Percentiles rank a stretch among this genome's conserved stretches.
Conservation (phyloP, 805 yeast genomes). For the Ogataea kodamae region DNA sequence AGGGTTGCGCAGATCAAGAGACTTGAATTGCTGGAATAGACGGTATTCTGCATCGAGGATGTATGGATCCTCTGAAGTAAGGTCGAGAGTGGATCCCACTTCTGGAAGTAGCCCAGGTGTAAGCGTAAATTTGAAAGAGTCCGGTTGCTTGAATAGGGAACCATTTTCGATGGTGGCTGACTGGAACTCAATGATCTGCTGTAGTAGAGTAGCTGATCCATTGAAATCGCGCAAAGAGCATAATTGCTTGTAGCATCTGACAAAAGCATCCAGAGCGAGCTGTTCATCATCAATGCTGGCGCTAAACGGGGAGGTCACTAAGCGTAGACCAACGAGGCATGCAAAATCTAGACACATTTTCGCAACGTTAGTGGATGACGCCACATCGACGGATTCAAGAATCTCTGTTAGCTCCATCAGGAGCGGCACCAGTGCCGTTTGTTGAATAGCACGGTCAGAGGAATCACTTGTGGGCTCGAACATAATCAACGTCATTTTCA, state of each 20-base stretch:
- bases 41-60: constrained; percentile 8
- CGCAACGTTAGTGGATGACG: constrained; percentile 20
- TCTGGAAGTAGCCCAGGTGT: constrained; percentile 9
- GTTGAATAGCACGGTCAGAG: constrained; percentile 10
- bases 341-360: constrained; percentile 26
- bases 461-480: constrained; percentile 19
- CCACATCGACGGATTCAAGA: constrained; percentile 10
- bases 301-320: constrained; percentile 12
- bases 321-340: constrained; percentile 9
- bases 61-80: constrained; percentile 6
- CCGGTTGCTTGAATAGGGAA: constrained; percentile 6
- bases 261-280: constrained; percentile 7
- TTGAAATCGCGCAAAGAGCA: constrained; percentile 5
- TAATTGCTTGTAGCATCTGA: constrained; percentile 7
- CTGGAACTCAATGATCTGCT: constrained; percentile 10
- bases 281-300: constrained; percentile 10
- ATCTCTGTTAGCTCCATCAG: constrained; percentile 9
- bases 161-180: constrained; percentile 5
- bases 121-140: constrained; percentile 10
- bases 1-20: constrained; percentile 5
- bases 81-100: constrained; percentile 1
- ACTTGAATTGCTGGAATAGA: constrained; percentile 7
- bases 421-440: constrained; percentile 8
- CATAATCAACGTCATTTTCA: constrained; percentile 21
- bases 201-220: constrained; percentile 6